phyloP scores from a whole-genome alignment of 345 rosid species.

The Hibiscus syriacus region DNA sequence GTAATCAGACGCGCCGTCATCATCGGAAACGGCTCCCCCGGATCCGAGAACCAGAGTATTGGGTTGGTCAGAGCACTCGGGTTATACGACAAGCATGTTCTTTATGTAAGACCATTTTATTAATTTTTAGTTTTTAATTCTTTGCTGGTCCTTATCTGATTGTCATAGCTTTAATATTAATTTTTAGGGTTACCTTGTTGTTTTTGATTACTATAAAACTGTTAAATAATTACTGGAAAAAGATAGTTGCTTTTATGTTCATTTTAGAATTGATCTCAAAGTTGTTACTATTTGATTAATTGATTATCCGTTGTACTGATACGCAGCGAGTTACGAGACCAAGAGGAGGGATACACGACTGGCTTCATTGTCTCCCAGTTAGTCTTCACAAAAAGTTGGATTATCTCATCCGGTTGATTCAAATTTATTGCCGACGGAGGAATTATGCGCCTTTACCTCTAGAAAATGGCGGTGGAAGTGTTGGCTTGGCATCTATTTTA shows the following conservation, averaged over 20 bases:
- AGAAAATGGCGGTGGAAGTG: constrained; percentile 53
- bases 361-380: constrained; percentile 93
- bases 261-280: neutral
- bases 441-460: constrained; percentile 27
- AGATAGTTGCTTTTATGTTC: neutral
- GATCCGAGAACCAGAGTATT: constrained; percentile 86
- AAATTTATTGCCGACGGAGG: constrained; percentile 37
- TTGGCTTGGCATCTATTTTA: constrained; percentile 61
- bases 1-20: constrained; percentile 83
- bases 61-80: constrained; percentile 90
- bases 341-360: constrained; percentile 83
- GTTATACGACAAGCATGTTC: constrained; percentile 47
- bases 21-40: constrained; percentile 76
- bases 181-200: neutral
- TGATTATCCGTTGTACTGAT: neutral
- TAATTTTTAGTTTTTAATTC: neutral
- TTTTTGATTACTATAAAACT: neutral
- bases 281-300: neutral
- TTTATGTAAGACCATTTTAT: constrained; percentile 50
- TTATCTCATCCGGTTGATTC: constrained; percentile 44
- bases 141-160: neutral
- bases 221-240: neutral
- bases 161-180: neutral
- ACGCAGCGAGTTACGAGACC: constrained; percentile 88
- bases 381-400: constrained; percentile 65